Base-by-base conservation (phyloP, 1,139 yeast species). In the Hansenula sp. region DNA sequence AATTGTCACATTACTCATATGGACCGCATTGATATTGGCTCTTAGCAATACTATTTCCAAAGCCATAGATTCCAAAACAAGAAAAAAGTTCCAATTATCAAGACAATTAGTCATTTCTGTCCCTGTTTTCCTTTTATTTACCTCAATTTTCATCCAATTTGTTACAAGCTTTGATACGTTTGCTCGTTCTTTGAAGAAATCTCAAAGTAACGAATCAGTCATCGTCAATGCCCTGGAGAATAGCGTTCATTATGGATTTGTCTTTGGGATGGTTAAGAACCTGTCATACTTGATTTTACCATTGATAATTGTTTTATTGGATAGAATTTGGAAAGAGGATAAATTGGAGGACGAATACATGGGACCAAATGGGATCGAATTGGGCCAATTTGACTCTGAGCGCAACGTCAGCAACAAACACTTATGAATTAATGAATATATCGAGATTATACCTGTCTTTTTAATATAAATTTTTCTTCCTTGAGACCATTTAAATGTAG, bases 141-240 rank as follows among this genome's bases (percentile, higher is more conserved):
- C 38, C 8, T 36, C 38, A 27, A 28, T 28, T 28, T 36, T 36
- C n/a, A 27, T 29, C 8, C 38, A 36, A n/a, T 36, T 36, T 28
- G 38, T 36, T 8, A 36, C 33, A 17, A 36, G 38, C 28, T 36
- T 36, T 36, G 38, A 36, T 28, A 28, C 33, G 4, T 36, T 36
- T 28, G 38, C 38, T 6, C 31, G 38, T 25, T 28, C 38, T 8
- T 18, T 36, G 27, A 27, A 28, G 9, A 36, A 36, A 28, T 27
- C 32, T 11, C 38, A 36, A n/a, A 16, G 25, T 25, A 36, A 36
- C 18, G 38, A 36, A 19, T 12, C 38, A 2, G 38, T 36, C 18
- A 28, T 36, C 2, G 33, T 36, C 5, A 36, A 36, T n/a, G 38
- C 38, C 2, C 18, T 36, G 18, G 38, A 36, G 17, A 36, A 36